Percentiles rank a stretch among this genome's conserved stretches.
These are phyloP conservation scores for Suillus americanus DNA, from an alignment of 768 basidiomycete species.

Conservation along the genomic window DNA sequence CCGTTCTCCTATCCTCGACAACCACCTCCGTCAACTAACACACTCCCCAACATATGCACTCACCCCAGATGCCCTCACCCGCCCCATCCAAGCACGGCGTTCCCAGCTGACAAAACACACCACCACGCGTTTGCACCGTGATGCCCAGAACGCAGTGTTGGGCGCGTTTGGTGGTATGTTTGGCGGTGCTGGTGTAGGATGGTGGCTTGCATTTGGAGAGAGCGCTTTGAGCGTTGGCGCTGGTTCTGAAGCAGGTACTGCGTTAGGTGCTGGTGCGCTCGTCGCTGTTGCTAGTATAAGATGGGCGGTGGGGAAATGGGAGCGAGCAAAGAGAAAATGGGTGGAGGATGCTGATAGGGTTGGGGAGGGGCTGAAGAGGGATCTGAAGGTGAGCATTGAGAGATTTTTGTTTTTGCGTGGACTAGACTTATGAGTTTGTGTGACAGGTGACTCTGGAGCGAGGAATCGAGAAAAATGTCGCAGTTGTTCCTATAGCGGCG, in stretches of 20 bases:
- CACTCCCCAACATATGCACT: constrained; percentile 47
- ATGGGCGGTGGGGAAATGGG: constrained; percentile 69
- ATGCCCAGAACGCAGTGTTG: constrained; percentile 58
- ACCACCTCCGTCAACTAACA: constrained; percentile 54
- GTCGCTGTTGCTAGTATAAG: constrained; percentile 48
- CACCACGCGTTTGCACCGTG: constrained; percentile 59
- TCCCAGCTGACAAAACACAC: constrained; percentile 54
- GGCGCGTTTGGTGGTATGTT: constrained; percentile 49
- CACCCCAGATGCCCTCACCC: constrained; percentile 43
- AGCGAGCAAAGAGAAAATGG: constrained; percentile 65
- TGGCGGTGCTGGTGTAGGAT: constrained; percentile 52
- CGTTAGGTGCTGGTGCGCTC: constrained; percentile 58
- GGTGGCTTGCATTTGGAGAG: constrained; percentile 49
- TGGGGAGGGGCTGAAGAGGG: constrained; percentile 60
- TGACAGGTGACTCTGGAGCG: constrained; percentile 45
- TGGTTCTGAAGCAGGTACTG: constrained; percentile 54
- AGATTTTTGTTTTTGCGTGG: constrained; percentile 10
- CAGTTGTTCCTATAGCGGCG: constrained; percentile 49
- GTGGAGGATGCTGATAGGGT: constrained; percentile 65
- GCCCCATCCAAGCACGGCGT: constrained; percentile 51
- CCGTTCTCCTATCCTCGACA: constrained; percentile 57
- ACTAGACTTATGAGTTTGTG: not conserved
- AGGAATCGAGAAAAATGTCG: constrained; percentile 53
- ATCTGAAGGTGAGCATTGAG: constrained; percentile 51
- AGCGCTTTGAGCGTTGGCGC: constrained; percentile 33